Evolutionary conservation across 169 alveolate genomes (phyloP).

Genomic region (Cyclospora cayetanensis): DNA sequence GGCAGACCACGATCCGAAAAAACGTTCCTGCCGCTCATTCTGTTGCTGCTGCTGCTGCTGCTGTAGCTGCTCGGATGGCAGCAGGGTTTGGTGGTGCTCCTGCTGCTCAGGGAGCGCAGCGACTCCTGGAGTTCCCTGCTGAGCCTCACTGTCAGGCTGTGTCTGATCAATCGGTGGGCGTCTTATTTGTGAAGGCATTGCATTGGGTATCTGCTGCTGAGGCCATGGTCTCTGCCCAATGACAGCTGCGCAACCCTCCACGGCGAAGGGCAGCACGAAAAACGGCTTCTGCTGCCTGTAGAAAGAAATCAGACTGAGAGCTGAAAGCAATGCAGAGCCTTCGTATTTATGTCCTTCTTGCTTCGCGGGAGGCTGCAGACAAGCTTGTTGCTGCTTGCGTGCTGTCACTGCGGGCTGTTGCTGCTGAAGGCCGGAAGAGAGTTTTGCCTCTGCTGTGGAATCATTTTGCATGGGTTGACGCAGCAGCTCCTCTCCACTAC

Average conservation of each 20-base stretch:
- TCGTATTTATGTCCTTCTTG: not conserved
- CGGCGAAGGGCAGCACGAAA: conserved; percentile 50
- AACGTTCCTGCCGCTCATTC: not conserved
- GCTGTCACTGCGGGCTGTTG: not conserved
- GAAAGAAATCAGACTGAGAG: not conserved
- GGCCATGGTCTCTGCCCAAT: conserved; percentile 54
- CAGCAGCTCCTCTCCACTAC: not conserved
- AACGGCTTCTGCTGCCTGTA: conserved; percentile 35
- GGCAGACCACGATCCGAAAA: not conserved
- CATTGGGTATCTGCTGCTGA: conserved; percentile 59
- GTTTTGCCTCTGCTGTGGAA: not conserved
- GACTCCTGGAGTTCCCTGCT: not conserved
- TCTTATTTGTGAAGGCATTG: no score
- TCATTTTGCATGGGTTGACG: not conserved
- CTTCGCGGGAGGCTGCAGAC: not conserved
- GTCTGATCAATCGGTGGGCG: no score
- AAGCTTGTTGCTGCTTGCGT: not conserved
- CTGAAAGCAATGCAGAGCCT: conserved; percentile 2
- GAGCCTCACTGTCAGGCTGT: no score
- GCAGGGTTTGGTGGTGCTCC: not conserved
- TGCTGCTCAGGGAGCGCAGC: not conserved
- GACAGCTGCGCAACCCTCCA: conserved; percentile 42
- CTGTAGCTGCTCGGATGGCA: not conserved
- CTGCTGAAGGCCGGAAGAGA: not conserved
- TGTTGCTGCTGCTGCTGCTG: conserved; percentile 46